Conservation (phyloP, 1,139 yeast genomes). For the Candida sanyaensis region DNA sequence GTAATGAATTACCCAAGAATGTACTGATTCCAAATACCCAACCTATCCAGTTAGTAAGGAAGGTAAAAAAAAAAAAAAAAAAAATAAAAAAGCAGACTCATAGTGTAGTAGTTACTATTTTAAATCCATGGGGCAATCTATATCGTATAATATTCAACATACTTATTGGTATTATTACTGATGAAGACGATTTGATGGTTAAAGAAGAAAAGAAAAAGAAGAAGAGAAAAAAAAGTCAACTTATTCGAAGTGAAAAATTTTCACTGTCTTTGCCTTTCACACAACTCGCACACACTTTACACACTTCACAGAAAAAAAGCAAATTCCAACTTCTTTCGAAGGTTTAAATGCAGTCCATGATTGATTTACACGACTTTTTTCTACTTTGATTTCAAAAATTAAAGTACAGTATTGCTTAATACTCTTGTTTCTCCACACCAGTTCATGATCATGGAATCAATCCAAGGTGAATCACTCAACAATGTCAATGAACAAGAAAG, state of each 20-base stretch:
- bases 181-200: background rate
- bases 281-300: background rate
- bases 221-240: background rate
- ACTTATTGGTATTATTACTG: background rate
- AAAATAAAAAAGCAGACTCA: conserved; percentile 8
- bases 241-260: background rate
- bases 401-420: too few species aligned
- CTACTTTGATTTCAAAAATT: background rate
- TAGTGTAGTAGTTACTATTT: background rate
- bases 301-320: background rate
- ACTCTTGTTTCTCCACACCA: too few species aligned
- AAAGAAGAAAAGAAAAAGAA: conserved; percentile 2
- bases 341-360: background rate
- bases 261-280: background rate
- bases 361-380: background rate
- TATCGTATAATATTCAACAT: background rate
- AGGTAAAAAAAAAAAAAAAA: background rate
- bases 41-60: background rate
- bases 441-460: background rate
- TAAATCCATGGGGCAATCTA: background rate
- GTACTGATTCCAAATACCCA: conserved; percentile 11
- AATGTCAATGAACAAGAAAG: conserved; percentile 6
- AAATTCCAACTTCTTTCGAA: background rate
- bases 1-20: conserved; percentile 10
- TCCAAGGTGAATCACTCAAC: background rate